Evolutionary conservation across 768 basidiomycete species (phyloP).

Genomic region (Lepiota venenata): DNA sequence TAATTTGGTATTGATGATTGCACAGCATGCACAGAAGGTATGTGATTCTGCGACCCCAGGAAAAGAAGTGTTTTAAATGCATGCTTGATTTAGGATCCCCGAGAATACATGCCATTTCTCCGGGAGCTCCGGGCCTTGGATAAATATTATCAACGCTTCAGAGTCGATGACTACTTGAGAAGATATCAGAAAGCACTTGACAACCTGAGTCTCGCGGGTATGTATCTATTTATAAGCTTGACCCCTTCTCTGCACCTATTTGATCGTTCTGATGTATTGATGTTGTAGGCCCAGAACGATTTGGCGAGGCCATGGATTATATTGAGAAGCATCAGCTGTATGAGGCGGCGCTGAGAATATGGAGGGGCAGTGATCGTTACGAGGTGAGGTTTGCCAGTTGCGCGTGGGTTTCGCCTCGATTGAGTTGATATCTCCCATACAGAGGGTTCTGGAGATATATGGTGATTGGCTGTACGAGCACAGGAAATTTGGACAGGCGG

Average conservation of each 20-base stretch:
- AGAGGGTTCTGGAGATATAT: constrained; percentile 73
- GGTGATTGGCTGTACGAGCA: constrained; percentile 87
- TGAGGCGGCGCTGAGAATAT: constrained; percentile 69
- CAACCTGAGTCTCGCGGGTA: constrained; percentile 75
- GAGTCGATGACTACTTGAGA: constrained; percentile 90
- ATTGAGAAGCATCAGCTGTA: constrained; percentile 77
- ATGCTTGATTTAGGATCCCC: constrained; percentile 67
- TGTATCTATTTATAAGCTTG: constrained; percentile 4
- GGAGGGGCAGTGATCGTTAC: constrained; percentile 62
- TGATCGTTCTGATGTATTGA: neutral
- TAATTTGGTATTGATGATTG: constrained; percentile 90
- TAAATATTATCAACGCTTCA: constrained; percentile 79
- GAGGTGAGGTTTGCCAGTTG: constrained; percentile 37
- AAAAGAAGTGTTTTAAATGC: neutral
- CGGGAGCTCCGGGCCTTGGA: constrained; percentile 82
- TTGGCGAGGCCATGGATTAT: constrained; percentile 79
- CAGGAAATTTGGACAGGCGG: constrained; percentile 81
- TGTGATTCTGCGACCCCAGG: constrained; percentile 1
- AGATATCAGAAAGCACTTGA: constrained; percentile 70
- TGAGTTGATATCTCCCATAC: constrained; percentile 3
- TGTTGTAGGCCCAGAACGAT: constrained; percentile 56
- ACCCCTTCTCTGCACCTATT: neutral
- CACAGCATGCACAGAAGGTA: constrained; percentile 96
- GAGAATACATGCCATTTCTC: constrained; percentile 97
- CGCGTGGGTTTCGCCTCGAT: neutral